phyloP scores from a whole-genome alignment of 2,329 filamentous ascomycete species.

The Lecanicillium sp. region DNA sequence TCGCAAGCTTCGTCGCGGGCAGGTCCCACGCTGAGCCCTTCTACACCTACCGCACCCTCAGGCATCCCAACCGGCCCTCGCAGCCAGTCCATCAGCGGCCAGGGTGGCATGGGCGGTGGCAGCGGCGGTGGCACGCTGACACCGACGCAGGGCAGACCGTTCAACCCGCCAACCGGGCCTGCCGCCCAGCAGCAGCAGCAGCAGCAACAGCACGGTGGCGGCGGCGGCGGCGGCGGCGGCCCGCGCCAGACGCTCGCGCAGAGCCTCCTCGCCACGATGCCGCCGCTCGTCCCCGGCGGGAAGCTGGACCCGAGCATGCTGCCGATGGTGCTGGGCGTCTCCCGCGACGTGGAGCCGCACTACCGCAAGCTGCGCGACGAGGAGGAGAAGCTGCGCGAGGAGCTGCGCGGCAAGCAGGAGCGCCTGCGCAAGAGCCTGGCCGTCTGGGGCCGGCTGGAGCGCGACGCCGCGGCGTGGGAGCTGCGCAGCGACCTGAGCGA shows the following conservation, averaged over 20 bases:
- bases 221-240: constrained; percentile 16
- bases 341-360: constrained; percentile 49
- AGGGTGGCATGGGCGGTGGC: constrained; percentile 1
- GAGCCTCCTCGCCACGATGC: constrained; percentile 44
- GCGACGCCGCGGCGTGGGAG: constrained; percentile 49
- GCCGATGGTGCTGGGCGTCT: constrained; percentile 40
- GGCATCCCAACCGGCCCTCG: constrained; percentile 46
- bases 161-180: constrained; percentile 55
- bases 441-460: constrained; percentile 48
- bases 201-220: constrained; percentile 27
- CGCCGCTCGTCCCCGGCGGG: constrained; percentile 47
- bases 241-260: constrained; percentile 45
- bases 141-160: constrained; percentile 38
- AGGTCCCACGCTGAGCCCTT: constrained; percentile 32
- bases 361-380: constrained; percentile 50
- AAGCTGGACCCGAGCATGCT: constrained; percentile 44
- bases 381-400: constrained; percentile 50
- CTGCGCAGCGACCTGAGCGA: constrained; percentile 52
- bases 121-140: constrained; percentile 25
- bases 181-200: too few relatives aligned
- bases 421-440: constrained; percentile 47
- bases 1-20: constrained; percentile 27
- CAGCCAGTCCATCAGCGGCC: constrained; percentile 26
- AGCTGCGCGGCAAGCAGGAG: constrained; percentile 48
- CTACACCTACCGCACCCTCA: constrained; percentile 33